Conservation (phyloP, 192 early-diverging fungal genomes). For the Allomyces javanicus region DNA sequence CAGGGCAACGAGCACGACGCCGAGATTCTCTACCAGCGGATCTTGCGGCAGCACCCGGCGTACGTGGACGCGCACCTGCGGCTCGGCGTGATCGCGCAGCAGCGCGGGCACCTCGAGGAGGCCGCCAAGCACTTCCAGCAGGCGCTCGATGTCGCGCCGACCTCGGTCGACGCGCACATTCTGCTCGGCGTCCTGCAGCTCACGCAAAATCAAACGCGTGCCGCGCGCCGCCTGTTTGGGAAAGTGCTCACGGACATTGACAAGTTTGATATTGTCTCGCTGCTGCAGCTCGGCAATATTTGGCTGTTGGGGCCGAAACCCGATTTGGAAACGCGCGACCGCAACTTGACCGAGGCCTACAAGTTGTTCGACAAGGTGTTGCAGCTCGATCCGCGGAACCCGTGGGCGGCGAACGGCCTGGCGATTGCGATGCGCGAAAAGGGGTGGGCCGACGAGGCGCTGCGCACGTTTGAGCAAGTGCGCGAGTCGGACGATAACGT, state of each 20-base stretch:
- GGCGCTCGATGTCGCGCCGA: conserved; percentile 32
- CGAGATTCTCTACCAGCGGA: conserved; percentile 36
- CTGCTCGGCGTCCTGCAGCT: conserved; percentile 35
- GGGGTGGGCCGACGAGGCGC: conserved; percentile 34
- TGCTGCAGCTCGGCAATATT: conserved; percentile 62
- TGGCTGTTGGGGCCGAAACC: conserved; percentile 18
- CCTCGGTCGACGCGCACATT: not conserved
- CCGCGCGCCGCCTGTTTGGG: conserved; percentile 54
- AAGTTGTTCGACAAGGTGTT: conserved; percentile 57
- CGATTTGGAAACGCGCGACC: not conserved
- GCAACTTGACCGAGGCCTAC: conserved; percentile 18
- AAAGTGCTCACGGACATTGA: conserved; percentile 54
- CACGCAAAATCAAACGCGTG: conserved; percentile 33
- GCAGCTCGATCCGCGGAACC: conserved; percentile 42
- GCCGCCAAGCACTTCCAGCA: conserved; percentile 42
- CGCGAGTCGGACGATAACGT: conserved; percentile 28
- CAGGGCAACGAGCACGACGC: conserved; percentile 28
- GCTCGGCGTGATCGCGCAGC: conserved; percentile 45
- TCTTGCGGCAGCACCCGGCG: conserved; percentile 39
- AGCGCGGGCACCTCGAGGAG: conserved; percentile 23
- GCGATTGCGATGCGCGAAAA: conserved; percentile 65
- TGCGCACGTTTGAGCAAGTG: conserved; percentile 43
- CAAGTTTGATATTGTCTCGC: conserved; percentile 57
- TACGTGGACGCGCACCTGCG: conserved; percentile 65
- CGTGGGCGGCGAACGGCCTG: conserved; percentile 66